Evolutionary conservation across 176 grass and related monocot genomes (phyloP).

Genomic region (Poa pratensis): DNA sequence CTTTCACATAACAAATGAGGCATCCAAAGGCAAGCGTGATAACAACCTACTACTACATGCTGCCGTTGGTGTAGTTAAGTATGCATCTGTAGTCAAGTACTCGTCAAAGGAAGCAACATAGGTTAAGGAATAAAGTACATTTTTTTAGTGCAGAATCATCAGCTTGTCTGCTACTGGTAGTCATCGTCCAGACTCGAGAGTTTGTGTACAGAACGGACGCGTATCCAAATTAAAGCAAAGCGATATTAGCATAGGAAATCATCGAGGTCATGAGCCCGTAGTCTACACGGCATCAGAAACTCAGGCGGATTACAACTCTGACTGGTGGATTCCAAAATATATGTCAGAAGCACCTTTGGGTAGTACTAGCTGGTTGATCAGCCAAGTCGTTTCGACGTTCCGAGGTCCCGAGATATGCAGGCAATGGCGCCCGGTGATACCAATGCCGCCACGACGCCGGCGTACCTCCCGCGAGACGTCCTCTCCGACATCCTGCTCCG

Average conservation of each 20-base stretch:
- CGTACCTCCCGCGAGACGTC: background rate
- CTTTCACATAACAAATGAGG: background rate
- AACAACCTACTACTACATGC: background rate
- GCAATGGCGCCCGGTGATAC: background rate
- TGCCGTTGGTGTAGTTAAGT: background rate
- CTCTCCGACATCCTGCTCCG: background rate
- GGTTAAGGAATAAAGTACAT: constrained; percentile 1
- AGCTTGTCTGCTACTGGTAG: background rate
- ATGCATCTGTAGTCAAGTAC: background rate
- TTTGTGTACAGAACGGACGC: background rate
- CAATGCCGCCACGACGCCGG: background rate
- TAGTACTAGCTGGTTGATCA: background rate
- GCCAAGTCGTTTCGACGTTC: background rate
- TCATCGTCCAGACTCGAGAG: background rate
- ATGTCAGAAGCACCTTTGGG: background rate
- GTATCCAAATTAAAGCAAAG: too few relatives aligned
- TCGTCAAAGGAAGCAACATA: constrained; percentile 3
- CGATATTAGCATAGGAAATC: too few relatives aligned
- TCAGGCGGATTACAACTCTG: too few relatives aligned
- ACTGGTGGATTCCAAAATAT: background rate
- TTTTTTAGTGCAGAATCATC: background rate
- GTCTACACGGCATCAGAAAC: too few relatives aligned
- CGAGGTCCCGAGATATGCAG: background rate
- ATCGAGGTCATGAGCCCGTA: too few relatives aligned
- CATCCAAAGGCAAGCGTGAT: background rate